Evolutionary conservation across 2,329 filamentous ascomycete genomes (phyloP), one percentile per base, ranked within the genome.

Genomic region (Trichoderma guizhouense): DNA sequence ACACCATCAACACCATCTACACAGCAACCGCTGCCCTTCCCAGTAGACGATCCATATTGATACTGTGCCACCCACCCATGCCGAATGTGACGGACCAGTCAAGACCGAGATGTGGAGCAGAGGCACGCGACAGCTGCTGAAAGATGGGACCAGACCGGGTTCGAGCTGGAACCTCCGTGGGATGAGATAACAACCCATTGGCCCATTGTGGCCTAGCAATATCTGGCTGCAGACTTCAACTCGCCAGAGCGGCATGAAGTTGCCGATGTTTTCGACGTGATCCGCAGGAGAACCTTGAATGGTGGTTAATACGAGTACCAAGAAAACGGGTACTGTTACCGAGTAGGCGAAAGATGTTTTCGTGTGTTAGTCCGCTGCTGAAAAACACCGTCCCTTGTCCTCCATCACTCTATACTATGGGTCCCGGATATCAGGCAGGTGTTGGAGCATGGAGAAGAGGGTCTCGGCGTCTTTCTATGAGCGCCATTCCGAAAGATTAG

Each of bases 81-180:
- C 18, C 55, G 51, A 14, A 58, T 26, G 18, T 57, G 47, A 61
- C 55, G 66, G 66, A 15, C 34, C 36, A 58, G 34, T 32, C 9
- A 34, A 69, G 55, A 24, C 66, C 57, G 57, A 62, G 39, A 26
- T 69, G 57, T 69, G 57, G 66, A 69, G 66, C 15, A 36, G 55
- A 51, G 57, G 66, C 66, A 69, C 66, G 66, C 66, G 66, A 69
- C 66, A 61, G 66, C 39, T 62, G 55, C 57, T 62, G 28, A 7
- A 24, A 62, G 57, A 69, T 60, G 64, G 51, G 24, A 39, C 53
- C 8, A 14, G 65, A 30, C 9, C 12, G 24, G 43, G 39, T 51
- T 57, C 15, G 32, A 67, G 51, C 30, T 67, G n/a, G 47, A 55
- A 55, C 32, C 43, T 53, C 62, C n/a, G 43, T 43, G 53, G 65